Conservation (phyloP, 305 asterid genomes). For the Rubia peregrina region DNA sequence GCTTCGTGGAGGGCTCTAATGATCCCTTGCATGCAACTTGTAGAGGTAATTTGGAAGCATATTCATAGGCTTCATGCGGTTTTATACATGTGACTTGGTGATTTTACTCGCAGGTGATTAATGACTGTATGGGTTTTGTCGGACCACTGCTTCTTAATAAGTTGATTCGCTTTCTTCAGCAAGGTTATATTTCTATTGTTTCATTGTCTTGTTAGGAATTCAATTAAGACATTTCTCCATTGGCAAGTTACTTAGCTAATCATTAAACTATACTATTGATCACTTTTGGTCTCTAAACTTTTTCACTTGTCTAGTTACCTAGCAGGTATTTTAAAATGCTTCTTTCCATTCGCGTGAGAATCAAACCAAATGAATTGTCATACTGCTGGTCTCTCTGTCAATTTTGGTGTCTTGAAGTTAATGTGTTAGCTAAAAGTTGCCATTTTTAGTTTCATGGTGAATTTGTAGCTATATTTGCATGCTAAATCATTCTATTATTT, state of each 20-base stretch:
- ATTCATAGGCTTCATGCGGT: neutral
- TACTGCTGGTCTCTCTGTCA: neutral
- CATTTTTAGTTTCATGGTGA: neutral
- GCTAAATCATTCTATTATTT: constrained; percentile 11
- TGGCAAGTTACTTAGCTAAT: neutral
- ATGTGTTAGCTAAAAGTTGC: neutral
- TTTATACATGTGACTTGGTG: neutral
- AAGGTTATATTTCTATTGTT: no score
- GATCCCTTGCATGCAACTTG: constrained; percentile 6
- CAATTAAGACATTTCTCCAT: no score
- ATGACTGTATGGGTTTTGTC: no score
- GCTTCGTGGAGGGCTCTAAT: neutral
- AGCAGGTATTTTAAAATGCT: neutral
- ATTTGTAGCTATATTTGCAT: neutral
- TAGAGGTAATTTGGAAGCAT: neutral
- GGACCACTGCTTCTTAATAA: no score
- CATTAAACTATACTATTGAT: neutral
- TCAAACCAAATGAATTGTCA: neutral
- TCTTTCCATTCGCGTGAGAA: neutral
- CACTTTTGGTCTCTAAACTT: neutral
- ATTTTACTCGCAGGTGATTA: no score
- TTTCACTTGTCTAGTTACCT: neutral
- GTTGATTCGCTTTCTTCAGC: no score
- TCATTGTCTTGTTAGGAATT: no score
- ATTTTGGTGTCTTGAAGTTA: neutral